Percentiles rank a stretch among this genome's conserved stretches.
Evolutionary conservation across 768 basidiomycete species (phyloP).

Genomic region (Pholiota microspora): DNA sequence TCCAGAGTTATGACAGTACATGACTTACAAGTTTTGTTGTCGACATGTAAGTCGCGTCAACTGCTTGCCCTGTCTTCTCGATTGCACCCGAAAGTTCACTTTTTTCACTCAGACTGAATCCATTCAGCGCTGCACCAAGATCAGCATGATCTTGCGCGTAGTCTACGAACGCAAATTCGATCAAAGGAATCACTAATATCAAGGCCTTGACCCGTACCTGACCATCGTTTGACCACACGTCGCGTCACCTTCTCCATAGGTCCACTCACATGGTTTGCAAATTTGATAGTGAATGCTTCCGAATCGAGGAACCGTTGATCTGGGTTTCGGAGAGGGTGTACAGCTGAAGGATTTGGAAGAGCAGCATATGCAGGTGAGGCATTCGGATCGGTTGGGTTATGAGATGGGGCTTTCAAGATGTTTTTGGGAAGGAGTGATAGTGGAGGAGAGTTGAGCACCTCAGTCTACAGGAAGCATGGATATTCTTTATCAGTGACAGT

Average conservation of each 20-base stretch:
- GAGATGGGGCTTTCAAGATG: conserved; percentile 90
- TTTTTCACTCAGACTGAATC: conserved; percentile 86
- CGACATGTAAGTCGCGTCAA: conserved; percentile 91
- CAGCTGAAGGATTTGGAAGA: conserved; percentile 85
- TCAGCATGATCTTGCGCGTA: conserved; percentile 86
- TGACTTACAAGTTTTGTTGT: conserved; percentile 79
- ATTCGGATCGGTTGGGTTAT: conserved; percentile 84
- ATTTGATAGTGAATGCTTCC: conserved; percentile 94
- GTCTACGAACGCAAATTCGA: conserved; percentile 40
- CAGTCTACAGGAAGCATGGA: conserved; percentile 51
- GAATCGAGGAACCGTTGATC: conserved; percentile 97
- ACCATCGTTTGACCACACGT: conserved; percentile 90
- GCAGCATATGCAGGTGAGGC: conserved; percentile 75
- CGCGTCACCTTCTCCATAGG: conserved; percentile 97
- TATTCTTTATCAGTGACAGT: not conserved
- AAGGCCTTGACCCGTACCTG: conserved; percentile 50
- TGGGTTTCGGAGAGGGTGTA: conserved; percentile 85
- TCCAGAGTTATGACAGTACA: conserved; percentile 3
- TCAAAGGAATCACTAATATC: conserved; percentile 6
- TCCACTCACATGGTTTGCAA: conserved; percentile 86
- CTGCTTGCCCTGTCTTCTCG: conserved; percentile 96
- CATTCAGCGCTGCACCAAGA: conserved; percentile 88
- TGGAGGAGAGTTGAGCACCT: conserved; percentile 92
- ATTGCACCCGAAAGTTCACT: conserved; percentile 76
- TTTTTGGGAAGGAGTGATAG: conserved; percentile 92